phyloP scores from a whole-genome alignment of 2,329 filamentous ascomycete genomes.

The Aspergillus persii region DNA sequence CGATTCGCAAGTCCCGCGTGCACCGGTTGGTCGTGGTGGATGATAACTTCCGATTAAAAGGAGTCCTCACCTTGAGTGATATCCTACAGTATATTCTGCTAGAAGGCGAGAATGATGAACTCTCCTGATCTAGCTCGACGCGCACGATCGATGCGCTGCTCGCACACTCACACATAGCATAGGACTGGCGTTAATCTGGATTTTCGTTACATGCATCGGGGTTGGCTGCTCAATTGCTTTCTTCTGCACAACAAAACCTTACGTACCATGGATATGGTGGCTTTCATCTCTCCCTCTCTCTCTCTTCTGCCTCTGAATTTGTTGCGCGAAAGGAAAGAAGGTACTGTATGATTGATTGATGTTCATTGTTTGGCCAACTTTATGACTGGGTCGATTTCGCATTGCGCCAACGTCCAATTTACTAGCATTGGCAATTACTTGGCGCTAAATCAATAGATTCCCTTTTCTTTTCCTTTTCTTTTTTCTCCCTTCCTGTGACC shows the following conservation, averaged over 20 bases:
- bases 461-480: conserved; percentile 9
- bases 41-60: conserved; percentile 79
- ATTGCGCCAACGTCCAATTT: conserved; percentile 6
- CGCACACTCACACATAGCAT: conserved; percentile 33
- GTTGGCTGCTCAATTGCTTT: background rate
- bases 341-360: conserved; percentile 25
- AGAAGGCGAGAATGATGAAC: conserved; percentile 66
- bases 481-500: background rate
- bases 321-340: conserved; percentile 29
- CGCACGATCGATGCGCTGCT: conserved; percentile 4
- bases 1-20: conserved; percentile 89
- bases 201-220: background rate
- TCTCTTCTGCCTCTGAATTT: conserved; percentile 13
- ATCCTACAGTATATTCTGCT: conserved; percentile 93
- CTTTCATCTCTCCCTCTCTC: background rate
- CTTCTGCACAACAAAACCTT: background rate
- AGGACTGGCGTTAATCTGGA: conserved; percentile 30
- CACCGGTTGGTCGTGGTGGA: conserved; percentile 92
- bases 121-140: conserved; percentile 23
- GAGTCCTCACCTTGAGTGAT: conserved; percentile 90
- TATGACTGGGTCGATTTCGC: background rate
- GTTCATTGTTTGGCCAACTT: conserved; percentile 10
- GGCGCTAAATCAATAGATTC: conserved; percentile 30
- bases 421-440: conserved; percentile 21
- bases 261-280: background rate